A percentile compares a stretch with the other conserved stretches of the same genome.
phyloP scores from a whole-genome alignment of 345 rosid genomes.

The Murraya koenigii region DNA sequence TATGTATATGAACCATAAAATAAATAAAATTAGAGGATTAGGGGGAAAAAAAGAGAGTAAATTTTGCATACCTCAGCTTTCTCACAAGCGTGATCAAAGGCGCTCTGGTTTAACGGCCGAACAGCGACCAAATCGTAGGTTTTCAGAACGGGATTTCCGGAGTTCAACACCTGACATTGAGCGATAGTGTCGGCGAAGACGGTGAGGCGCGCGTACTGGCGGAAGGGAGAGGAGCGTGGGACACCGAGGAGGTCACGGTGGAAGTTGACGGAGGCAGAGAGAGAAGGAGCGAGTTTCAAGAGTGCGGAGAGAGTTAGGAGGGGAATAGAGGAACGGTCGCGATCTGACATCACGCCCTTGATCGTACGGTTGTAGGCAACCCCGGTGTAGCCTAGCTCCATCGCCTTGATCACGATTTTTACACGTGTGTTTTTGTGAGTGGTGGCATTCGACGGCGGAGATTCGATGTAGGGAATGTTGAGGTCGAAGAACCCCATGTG shows the following conservation, averaged over 20 bases:
- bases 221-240: conserved; percentile 63
- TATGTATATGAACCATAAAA: not conserved
- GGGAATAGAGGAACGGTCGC: conserved; percentile 55
- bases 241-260: conserved; percentile 75
- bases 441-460: conserved; percentile 22
- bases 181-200: conserved; percentile 51
- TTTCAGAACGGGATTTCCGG: conserved; percentile 67
- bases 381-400: conserved; percentile 79
- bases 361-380: conserved; percentile 58
- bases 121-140: conserved; percentile 78
- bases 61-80: conserved; percentile 55
- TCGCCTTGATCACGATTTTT: conserved; percentile 55
- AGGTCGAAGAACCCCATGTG: conserved; percentile 83
- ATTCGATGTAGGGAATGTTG: conserved; percentile 48
- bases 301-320: conserved; percentile 65
- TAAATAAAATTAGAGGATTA: not conserved
- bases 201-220: conserved; percentile 87
- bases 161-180: conserved; percentile 60
- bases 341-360: conserved; percentile 57
- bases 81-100: conserved; percentile 67
- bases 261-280: conserved; percentile 61
- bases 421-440: conserved; percentile 40
- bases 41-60: not conserved
- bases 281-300: conserved; percentile 50
- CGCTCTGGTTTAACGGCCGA: conserved; percentile 65